A percentile compares a stretch with the other conserved stretches of the same genome.
Evolutionary conservation across 176 grass and related monocot genomes (phyloP).

Genomic region (Oryza glumipatula): DNA sequence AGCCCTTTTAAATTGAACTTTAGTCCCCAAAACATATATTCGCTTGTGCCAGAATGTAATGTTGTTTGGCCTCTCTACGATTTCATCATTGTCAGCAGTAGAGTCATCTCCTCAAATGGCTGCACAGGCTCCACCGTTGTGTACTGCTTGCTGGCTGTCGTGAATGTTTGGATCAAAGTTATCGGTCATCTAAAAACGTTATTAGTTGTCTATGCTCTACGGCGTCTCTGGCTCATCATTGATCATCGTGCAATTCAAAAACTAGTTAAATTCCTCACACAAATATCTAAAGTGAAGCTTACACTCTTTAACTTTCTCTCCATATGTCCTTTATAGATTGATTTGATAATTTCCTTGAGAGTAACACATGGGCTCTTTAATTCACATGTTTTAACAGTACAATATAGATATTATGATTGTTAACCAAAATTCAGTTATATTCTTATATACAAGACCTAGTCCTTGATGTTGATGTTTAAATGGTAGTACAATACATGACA

Average conservation of each 20-base stretch:
- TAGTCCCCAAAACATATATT: no score
- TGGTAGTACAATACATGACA: background rate
- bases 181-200: no score
- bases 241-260: background rate
- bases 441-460: background rate
- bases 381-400: background rate
- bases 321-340: background rate
- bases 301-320: background rate
- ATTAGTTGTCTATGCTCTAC: no score
- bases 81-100: background rate
- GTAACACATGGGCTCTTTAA: no score
- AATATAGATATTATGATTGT: no score
- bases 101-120: no score
- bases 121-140: no score
- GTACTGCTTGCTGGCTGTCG: no score
- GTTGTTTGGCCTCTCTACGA: background rate
- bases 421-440: background rate
- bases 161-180: no score
- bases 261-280: background rate
- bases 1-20: no score
- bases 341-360: background rate
- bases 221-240: no score
- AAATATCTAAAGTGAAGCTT: no score
- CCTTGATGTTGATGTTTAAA: background rate
- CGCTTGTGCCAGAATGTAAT: background rate